Percentiles rank a stretch among this genome's conserved stretches.
Evolutionary conservation across 1,284 basidiomycete species (phyloP).

Genomic region (Amylostereum areolatum): DNA sequence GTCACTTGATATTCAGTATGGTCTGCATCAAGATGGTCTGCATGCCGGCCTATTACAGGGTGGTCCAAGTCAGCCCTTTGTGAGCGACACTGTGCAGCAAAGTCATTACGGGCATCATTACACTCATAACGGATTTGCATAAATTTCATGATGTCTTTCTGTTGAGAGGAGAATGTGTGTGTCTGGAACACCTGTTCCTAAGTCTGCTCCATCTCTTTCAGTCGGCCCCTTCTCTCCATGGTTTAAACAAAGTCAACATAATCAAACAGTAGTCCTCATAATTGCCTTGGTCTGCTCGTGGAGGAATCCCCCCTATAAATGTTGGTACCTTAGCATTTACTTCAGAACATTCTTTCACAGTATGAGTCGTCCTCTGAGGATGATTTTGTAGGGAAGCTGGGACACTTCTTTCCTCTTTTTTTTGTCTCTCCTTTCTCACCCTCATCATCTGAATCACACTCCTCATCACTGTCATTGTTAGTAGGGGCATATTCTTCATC

Average conservation of each 20-base stretch:
- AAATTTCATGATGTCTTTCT: neutral
- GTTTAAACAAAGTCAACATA: neutral
- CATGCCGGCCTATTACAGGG: too few relatives aligned
- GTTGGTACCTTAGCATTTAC: slow-evolving; percentile 7
- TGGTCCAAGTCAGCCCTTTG: too few relatives aligned
- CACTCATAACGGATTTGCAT: slow-evolving; percentile 18
- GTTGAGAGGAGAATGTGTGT: neutral
- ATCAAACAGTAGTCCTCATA: slow-evolving; percentile 14
- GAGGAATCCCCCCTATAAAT: slow-evolving; percentile 13
- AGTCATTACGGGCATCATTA: slow-evolving; percentile 19
- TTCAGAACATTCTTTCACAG: slow-evolving; percentile 2
- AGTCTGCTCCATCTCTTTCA: neutral
- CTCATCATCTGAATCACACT: neutral
- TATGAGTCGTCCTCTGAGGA: slow-evolving; percentile 10
- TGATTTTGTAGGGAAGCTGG: slow-evolving; percentile 8
- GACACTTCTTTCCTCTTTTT: neutral
- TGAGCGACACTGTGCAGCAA: slow-evolving; percentile 6
- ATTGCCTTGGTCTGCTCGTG: slow-evolving; percentile 14
- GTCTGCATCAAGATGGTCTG: too few relatives aligned
- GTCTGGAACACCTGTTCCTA: neutral
- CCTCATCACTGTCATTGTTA: neutral
- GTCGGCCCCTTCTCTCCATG: slow-evolving; percentile 1
- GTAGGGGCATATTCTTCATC: neutral
- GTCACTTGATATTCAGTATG: too few relatives aligned
- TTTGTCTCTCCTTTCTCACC: slow-evolving; percentile 1